Evolutionary conservation across 2,329 filamentous ascomycete species (phyloP).

Genomic region (Fusarium cyanostomum): DNA sequence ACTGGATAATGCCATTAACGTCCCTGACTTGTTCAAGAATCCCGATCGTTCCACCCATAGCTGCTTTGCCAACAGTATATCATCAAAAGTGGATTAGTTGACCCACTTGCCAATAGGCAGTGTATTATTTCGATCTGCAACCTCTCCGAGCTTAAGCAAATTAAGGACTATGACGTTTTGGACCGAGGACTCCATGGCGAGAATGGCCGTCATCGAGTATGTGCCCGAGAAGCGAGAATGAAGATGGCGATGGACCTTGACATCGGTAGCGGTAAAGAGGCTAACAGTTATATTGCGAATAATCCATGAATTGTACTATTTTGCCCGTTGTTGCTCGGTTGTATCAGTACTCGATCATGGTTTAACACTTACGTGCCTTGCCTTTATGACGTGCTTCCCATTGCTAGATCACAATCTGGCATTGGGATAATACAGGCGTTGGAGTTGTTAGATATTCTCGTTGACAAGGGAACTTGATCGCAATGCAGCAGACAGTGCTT

Average conservation of each 20-base stretch:
- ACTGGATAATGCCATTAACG: slow-evolving; percentile 19
- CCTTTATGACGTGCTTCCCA: slow-evolving; percentile 14
- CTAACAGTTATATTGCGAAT: slow-evolving; percentile 21
- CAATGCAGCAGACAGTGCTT: no score
- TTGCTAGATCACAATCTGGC: no score
- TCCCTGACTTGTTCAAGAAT: slow-evolving; percentile 18
- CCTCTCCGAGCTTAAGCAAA: not conserved
- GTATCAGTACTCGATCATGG: no score
- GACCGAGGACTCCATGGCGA: slow-evolving; percentile 11
- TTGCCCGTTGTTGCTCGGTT: no score
- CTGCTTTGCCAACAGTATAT: slow-evolving; percentile 10
- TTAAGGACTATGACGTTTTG: slow-evolving; percentile 21
- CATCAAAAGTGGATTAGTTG: slow-evolving; percentile 21
- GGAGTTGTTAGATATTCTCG: no score
- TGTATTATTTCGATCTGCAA: not conserved
- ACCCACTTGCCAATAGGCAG: slow-evolving; percentile 6
- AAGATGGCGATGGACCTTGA: slow-evolving; percentile 13
- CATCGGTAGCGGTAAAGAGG: slow-evolving; percentile 14
- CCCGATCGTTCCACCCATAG: slow-evolving; percentile 20
- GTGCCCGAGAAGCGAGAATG: slow-evolving; percentile 12
- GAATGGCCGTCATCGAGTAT: slow-evolving; percentile 23
- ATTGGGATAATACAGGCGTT: no score
- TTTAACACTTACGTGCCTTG: not conserved
- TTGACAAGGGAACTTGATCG: no score
- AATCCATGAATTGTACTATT: slow-evolving; percentile 17